A percentile compares a stretch with the other conserved stretches of the same genome.
Conservation (phyloP, 2,329 filamentous ascomycete species). For the Emydomyces testavorans region DNA sequence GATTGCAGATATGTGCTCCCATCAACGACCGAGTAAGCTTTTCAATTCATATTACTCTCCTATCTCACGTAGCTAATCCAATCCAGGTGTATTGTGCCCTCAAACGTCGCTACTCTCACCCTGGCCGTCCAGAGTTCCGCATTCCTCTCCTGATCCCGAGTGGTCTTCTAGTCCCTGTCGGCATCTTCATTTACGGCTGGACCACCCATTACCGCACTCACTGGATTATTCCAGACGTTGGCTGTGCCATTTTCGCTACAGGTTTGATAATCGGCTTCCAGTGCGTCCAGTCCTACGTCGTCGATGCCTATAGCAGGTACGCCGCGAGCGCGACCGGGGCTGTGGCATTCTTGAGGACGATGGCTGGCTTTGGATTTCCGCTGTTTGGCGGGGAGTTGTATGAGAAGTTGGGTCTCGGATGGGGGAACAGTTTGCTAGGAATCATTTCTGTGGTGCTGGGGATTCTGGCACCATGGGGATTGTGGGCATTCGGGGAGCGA, state of each 20-base stretch:
- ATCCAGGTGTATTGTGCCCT: conserved; percentile 22
- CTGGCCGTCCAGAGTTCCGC: conserved; percentile 48
- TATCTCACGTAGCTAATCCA: background rate
- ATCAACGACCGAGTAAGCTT: conserved; percentile 19
- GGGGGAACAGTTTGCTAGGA: conserved; percentile 34
- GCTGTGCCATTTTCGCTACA: conserved; percentile 40
- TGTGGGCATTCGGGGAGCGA: conserved; percentile 41
- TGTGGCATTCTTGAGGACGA: conserved; percentile 35
- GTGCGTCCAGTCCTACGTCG: conserved; percentile 35
- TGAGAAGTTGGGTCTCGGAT: conserved; percentile 26
- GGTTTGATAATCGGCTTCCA: conserved; percentile 38
- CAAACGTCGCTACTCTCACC: conserved; percentile 14
- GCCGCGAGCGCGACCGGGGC: conserved; percentile 40
- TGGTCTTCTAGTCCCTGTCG: conserved; percentile 41
- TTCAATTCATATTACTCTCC: background rate
- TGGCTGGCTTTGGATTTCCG: conserved; percentile 42
- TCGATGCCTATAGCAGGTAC: conserved; percentile 35
- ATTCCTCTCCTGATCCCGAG: conserved; percentile 47
- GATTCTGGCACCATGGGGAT: conserved; percentile 39
- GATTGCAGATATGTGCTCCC: conserved; percentile 37
- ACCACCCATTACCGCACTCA: conserved; percentile 39
- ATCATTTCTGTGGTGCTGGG: conserved; percentile 32
- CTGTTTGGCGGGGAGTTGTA: conserved; percentile 38
- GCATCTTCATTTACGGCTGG: conserved; percentile 50
- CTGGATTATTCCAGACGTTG: conserved; percentile 47